Evolutionary conservation across 768 basidiomycete species (phyloP).

Genomic region (Mycena sanguinolenta): DNA sequence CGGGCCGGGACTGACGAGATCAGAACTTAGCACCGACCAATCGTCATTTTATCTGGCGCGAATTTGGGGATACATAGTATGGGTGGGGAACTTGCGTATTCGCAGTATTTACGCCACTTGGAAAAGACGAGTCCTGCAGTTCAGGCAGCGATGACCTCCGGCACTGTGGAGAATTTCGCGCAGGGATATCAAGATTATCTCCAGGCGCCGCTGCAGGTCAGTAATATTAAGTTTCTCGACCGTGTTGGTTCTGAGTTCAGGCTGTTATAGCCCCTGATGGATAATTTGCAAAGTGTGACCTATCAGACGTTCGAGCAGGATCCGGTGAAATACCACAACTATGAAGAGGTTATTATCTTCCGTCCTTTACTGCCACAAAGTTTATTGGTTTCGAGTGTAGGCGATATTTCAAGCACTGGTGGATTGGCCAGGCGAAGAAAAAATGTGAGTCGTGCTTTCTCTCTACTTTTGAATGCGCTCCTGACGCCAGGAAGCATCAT

Average conservation of each 20-base stretch:
- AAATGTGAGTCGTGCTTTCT: conserved; percentile 66
- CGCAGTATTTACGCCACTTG: conserved; percentile 88
- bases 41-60: conserved; percentile 83
- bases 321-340: conserved; percentile 95
- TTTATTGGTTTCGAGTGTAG: conserved; percentile 52
- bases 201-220: conserved; percentile 92
- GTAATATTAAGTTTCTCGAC: conserved; percentile 33
- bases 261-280: conserved; percentile 91
- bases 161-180: conserved; percentile 91
- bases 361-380: conserved; percentile 16
- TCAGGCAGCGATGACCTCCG: conserved; percentile 71
- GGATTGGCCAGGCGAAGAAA: conserved; percentile 72
- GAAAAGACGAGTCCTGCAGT: conserved; percentile 82
- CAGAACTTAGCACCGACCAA: conserved; percentile 80
- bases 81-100: conserved; percentile 90
- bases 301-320: conserved; percentile 99
- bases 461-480: conserved; percentile 23
- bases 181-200: conserved; percentile 95
- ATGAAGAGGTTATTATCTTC: conserved; percentile 80
- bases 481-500: conserved; percentile 68
- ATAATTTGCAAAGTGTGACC: conserved; percentile 94
- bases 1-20: conserved; percentile 38
- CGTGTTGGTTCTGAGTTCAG: conserved; percentile 27
- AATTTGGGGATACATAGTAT: conserved; percentile 73
- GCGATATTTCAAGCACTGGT: conserved; percentile 85